Evolutionary conservation across 257 asterid species (phyloP).

Genomic region (Voacanga thouarsii): DNA sequence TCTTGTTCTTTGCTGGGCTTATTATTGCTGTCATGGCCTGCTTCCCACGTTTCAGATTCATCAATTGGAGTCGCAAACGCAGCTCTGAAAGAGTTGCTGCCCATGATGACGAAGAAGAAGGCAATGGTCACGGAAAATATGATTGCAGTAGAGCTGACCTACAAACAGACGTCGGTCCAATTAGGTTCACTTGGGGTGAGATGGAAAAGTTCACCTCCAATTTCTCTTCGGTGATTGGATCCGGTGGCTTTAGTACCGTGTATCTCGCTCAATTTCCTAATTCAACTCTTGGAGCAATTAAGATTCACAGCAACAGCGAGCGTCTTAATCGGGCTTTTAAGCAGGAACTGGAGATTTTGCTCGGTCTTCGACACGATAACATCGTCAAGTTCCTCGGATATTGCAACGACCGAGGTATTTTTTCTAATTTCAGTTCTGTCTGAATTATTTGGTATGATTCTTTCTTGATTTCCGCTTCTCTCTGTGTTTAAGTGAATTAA

Average conservation of each 20-base stretch:
- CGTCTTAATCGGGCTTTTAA: conserved; percentile 43
- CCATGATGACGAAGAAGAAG: conserved; percentile 7
- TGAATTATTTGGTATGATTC: not conserved
- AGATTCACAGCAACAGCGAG: conserved; percentile 53
- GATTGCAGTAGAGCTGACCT: not conserved
- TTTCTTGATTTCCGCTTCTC: not conserved
- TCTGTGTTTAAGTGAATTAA: not conserved
- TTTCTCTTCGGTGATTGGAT: conserved; percentile 51
- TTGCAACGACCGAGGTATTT: conserved; percentile 44
- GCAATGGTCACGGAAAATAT: not conserved
- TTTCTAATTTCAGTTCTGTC: not conserved
- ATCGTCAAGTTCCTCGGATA: conserved; percentile 57
- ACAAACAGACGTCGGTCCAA: not conserved
- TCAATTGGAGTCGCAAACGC: not conserved
- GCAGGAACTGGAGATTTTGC: conserved; percentile 57
- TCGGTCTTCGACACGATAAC: conserved; percentile 39
- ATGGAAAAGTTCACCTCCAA: conserved; percentile 31
- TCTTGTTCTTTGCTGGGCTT: conserved; percentile 5
- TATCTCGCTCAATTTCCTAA: conserved; percentile 48
- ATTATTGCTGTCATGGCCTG: conserved; percentile 9
- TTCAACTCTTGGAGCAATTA: conserved; percentile 47
- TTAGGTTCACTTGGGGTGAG: conserved; percentile 33
- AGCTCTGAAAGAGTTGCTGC: not conserved
- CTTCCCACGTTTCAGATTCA: conserved; percentile 10
- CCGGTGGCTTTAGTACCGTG: conserved; percentile 72